These are phyloP conservation scores for Omphalotus olearius DNA, from an alignment of 1,284 basidiomycete genomes.

Conservation along the genomic window DNA sequence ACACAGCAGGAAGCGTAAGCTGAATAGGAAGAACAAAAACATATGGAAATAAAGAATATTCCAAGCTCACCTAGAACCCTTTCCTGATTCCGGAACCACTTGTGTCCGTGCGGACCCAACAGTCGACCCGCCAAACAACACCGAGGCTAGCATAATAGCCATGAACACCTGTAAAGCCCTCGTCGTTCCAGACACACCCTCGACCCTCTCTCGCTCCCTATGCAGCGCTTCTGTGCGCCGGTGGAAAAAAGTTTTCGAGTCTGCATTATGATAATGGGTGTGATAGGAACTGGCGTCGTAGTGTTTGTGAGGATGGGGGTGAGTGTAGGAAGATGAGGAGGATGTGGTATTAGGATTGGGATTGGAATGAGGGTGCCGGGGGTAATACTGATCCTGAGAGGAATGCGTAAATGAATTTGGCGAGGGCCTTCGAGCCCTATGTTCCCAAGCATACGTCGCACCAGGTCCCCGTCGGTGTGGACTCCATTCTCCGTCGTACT, in stretches of 20 bases:
- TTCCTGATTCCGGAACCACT: too few species aligned
- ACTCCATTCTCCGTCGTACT: constrained; percentile 11
- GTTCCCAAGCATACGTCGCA: constrained; percentile 15
- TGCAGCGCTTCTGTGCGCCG: constrained; percentile 11
- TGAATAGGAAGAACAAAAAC: too few species aligned
- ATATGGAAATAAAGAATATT: too few species aligned
- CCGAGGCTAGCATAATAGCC: constrained; percentile 1
- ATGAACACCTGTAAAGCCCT: constrained; percentile 15
- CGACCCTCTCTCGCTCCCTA: constrained; percentile 11
- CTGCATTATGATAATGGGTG: too few species aligned
- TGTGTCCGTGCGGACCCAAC: too few species aligned
- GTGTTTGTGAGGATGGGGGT: constrained; percentile 1
- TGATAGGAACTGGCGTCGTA: background rate
- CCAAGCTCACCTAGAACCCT: too few species aligned
- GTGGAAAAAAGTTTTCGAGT: constrained; percentile 1
- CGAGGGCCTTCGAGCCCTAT: background rate
- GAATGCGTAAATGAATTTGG: background rate
- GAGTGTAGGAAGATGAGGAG: background rate
- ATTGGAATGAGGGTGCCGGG: background rate
- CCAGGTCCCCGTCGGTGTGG: constrained; percentile 11
- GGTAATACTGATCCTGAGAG: background rate
- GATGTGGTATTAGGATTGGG: background rate
- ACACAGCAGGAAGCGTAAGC: too few species aligned
- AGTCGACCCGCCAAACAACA: background rate
- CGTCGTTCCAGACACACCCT: constrained; percentile 8